phyloP scores from a whole-genome alignment of 768 basidiomycete genomes.

The Russula griseocarnosa region DNA sequence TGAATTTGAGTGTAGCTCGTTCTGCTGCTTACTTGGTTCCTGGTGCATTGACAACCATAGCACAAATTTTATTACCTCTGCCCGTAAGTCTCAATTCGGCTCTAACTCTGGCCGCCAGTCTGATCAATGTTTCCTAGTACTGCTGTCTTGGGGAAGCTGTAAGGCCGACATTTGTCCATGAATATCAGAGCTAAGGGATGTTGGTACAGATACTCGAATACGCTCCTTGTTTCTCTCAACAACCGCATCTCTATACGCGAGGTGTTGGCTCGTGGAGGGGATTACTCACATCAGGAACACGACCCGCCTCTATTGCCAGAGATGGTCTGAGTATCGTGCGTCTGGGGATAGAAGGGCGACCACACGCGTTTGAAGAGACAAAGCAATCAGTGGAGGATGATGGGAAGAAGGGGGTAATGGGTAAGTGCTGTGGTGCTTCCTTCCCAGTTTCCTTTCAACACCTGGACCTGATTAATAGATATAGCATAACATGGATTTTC shows the following conservation, averaged over 20 bases:
- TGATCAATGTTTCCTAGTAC: not conserved
- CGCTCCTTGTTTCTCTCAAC: conserved; percentile 16
- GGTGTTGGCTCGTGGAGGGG: not conserved
- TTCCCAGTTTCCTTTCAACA: not conserved
- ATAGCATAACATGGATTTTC: not conserved
- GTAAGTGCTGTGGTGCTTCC: not conserved
- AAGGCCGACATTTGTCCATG: not conserved
- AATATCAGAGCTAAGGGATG: not conserved
- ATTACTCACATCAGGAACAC: not conserved
- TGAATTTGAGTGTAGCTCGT: not conserved
- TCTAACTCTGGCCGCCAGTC: not conserved
- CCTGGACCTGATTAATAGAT: not conserved
- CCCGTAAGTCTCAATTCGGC: conserved; percentile 2
- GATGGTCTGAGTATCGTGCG: no score
- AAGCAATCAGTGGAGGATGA: not conserved
- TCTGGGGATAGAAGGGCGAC: not conserved
- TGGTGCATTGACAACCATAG: not conserved
- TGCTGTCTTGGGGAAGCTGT: conserved; percentile 20
- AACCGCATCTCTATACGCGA: conserved; percentile 17
- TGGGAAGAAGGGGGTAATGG: not conserved
- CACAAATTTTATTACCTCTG: conserved; percentile 13
- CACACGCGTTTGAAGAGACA: not conserved
- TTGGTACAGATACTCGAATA: conserved; percentile 13
- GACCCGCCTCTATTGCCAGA: no score
- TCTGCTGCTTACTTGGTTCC: not conserved